Conservation (phyloP, 2,329 filamentous ascomycete genomes). For the Ilyonectria sp. region DNA sequence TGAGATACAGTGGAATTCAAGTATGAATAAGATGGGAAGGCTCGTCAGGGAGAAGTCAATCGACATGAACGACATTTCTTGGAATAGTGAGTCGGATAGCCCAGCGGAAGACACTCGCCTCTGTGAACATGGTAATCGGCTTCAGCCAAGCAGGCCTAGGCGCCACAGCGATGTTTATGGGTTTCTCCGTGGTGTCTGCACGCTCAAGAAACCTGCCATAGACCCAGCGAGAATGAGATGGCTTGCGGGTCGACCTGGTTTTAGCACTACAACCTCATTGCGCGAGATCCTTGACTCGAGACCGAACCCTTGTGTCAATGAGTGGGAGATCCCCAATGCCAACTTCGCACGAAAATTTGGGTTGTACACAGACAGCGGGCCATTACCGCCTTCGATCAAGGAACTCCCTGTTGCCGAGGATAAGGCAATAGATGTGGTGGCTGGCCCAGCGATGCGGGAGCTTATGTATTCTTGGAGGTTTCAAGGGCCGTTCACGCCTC, state of each 20-base stretch:
- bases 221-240: not conserved
- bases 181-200: slow-evolving; percentile 30
- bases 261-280: slow-evolving; percentile 15
- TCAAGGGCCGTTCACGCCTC: slow-evolving; percentile 61
- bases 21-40: slow-evolving; percentile 48
- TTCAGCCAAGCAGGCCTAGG: not conserved
- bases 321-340: slow-evolving; percentile 58
- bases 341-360: slow-evolving; percentile 62
- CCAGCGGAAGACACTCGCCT: not conserved
- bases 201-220: slow-evolving; percentile 15
- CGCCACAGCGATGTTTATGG: slow-evolving; percentile 22
- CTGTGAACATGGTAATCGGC: not conserved
- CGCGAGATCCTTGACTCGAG: slow-evolving; percentile 29
- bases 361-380: slow-evolving; percentile 52
- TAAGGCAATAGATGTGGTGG: slow-evolving; percentile 55
- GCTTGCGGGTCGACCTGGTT: slow-evolving; percentile 1
- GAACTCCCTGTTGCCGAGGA: slow-evolving; percentile 60
- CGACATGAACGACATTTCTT: slow-evolving; percentile 33
- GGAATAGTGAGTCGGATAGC: slow-evolving; percentile 11
- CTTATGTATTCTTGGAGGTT: slow-evolving; percentile 53
- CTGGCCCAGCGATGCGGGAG: slow-evolving; percentile 47
- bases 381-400: slow-evolving; percentile 53
- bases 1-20: slow-evolving; percentile 57
- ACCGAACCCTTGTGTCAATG: slow-evolving; percentile 45
- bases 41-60: slow-evolving; percentile 53